Base-by-base conservation (phyloP, 495 filamentous ascomycete species). In the Thozetella sp. region DNA sequence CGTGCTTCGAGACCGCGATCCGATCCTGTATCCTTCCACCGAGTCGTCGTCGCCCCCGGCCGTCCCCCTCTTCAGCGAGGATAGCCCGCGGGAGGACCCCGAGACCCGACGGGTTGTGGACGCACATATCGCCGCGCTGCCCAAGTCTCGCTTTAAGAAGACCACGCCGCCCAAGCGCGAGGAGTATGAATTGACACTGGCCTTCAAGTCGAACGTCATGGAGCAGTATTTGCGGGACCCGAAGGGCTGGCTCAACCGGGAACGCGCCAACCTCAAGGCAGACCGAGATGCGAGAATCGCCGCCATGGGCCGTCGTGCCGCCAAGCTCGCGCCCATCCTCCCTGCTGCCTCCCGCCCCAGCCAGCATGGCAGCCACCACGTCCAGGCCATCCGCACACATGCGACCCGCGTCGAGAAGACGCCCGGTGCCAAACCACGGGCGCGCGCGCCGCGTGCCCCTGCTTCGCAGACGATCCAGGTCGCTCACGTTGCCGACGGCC, bases 111-210 rank as follows among this genome's bases (percentile, higher is more conserved):
- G 78, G 25, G 67, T 89, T 54, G 84, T 91, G 46, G 83, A 87
- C 51, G 79, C 83, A 46, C 89, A 93, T 71, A 86, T 92, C 56
- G 81, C 82, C 53, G 81, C 83, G n/a, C 81, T 88, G 50, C 83
- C 87, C 60, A 75, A 76, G 25, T 67, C 74, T 34, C 81, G 86
- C 15, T 80, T 84, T 62, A 81, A 82, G 57, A 82, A 63, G 56
- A 66, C 80, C 20, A 82, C 85, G 57, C 89, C 88, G 55, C 90
- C 90, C 19, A 84, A 82, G 2, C 78, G 76, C 23, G 87, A 88
- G 60, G 90, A 93, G 61, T 93, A 93, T 68, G 72, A 85, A 45
- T 65, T 92, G 48, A 83, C 84, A 0, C 71, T 93, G 22, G 83
- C 81, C 52, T 90, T 90, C 72, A 83, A 86, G 53, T 86, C 89